Percentiles rank a stretch among this genome's conserved stretches.
phyloP scores from a whole-genome alignment of 2,329 filamentous ascomycete species.

The Apiospora hydei region DNA sequence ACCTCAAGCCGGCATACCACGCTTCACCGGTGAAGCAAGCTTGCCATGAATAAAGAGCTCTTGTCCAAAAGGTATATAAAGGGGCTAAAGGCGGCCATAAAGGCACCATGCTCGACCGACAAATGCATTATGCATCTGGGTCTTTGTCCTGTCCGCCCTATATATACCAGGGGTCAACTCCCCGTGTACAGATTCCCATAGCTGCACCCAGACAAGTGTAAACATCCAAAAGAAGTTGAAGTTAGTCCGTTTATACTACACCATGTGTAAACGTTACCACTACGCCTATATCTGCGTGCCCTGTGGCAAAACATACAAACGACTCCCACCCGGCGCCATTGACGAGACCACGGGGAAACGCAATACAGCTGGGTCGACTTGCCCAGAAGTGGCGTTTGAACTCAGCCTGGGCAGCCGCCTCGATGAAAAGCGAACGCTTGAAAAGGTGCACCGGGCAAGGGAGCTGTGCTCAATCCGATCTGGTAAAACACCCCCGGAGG shows the following conservation, averaged over 20 bases:
- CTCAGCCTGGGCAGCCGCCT: neutral
- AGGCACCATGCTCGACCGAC: neutral
- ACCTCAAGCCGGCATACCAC: neutral
- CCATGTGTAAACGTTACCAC: slow-evolving; percentile 23
- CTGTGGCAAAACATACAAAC: slow-evolving; percentile 15
- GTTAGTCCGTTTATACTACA: neutral
- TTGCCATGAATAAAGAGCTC: neutral
- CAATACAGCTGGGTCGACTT: slow-evolving; percentile 23
- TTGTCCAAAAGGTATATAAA: neutral
- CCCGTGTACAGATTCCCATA: neutral
- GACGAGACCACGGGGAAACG: neutral
- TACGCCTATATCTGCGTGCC: slow-evolving; percentile 21
- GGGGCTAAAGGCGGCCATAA: neutral
- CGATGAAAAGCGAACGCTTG: slow-evolving; percentile 55
- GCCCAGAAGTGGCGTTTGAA: neutral
- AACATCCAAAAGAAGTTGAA: neutral
- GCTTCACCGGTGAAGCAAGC: neutral
- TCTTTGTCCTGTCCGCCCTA: neutral
- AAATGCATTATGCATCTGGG: neutral
- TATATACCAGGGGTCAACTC: neutral
- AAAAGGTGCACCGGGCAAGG: slow-evolving; percentile 59
- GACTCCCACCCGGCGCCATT: slow-evolving; percentile 13
- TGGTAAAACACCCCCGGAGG: slow-evolving; percentile 4
- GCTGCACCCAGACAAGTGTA: neutral
- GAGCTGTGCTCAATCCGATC: slow-evolving; percentile 8